Evolutionary conservation across 1,284 basidiomycete species (phyloP).

Genomic region (Sphaerobolus stellatus): DNA sequence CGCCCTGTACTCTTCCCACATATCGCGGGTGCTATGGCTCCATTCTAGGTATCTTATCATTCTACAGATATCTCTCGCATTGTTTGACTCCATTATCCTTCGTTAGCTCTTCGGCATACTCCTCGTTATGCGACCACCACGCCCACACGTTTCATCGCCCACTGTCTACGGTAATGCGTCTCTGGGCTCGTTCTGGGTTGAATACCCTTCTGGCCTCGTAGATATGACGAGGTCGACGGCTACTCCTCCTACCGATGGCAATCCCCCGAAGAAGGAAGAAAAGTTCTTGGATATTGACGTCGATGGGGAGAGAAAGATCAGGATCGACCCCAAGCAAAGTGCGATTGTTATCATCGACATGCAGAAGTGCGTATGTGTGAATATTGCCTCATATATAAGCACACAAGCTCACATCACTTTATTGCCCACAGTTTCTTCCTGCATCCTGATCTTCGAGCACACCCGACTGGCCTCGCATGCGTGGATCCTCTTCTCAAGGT

Average conservation of each 20-base stretch:
- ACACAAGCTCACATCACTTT: neutral
- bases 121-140: no score
- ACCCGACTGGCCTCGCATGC: slow-evolving; percentile 56
- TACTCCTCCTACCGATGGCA: slow-evolving; percentile 9
- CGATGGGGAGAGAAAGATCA: slow-evolving; percentile 49
- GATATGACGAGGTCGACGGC: slow-evolving; percentile 50
- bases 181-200: slow-evolving; percentile 55
- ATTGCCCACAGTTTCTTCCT: slow-evolving; percentile 53
- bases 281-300: slow-evolving; percentile 54
- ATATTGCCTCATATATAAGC: no score
- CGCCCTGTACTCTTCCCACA: no score
- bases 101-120: no score
- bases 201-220: slow-evolving; percentile 62
- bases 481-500: slow-evolving; percentile 54
- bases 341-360: slow-evolving; percentile 68
- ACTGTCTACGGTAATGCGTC: neutral
- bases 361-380: slow-evolving; percentile 62
- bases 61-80: no score
- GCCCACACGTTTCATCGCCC: neutral
- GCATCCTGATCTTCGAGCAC: slow-evolving; percentile 56
- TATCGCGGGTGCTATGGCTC: no score
- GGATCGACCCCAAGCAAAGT: slow-evolving; percentile 48
- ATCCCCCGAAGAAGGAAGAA: slow-evolving; percentile 28
- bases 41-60: no score
- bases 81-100: no score